A percentile compares a stretch with the other conserved stretches of the same genome.
Evolutionary conservation across 116 monocot species (phyloP).

Genomic region (Papilionanthe hybrid): DNA sequence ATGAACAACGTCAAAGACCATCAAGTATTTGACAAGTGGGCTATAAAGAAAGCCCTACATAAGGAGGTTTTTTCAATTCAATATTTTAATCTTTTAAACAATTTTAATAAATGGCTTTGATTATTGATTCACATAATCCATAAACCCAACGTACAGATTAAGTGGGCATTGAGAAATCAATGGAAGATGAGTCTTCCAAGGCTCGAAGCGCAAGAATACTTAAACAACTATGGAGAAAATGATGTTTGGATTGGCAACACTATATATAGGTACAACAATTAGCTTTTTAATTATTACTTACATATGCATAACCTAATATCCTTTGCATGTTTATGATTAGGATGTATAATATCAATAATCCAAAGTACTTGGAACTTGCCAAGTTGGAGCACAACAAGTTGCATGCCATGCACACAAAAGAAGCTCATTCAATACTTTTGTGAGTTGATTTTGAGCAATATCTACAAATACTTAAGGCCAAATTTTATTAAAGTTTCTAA

Average conservation of each 20-base stretch:
- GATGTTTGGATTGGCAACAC: conserved; percentile 32
- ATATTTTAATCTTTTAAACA: not conserved
- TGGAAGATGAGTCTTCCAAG: conserved; percentile 21
- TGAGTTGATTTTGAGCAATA: conserved; percentile 8
- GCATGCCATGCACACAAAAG: conserved; percentile 17
- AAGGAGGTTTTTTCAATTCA: conserved; percentile 13
- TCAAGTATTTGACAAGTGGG: conserved; percentile 22
- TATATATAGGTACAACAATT: conserved; percentile 7
- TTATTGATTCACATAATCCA: not conserved
- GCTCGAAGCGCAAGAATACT: conserved; percentile 20
- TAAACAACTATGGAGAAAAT: conserved; percentile 18
- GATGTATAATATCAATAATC: conserved; percentile 30
- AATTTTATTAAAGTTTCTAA: not conserved
- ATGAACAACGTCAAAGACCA: conserved; percentile 2
- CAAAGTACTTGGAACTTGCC: conserved; percentile 30
- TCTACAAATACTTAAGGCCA: not conserved
- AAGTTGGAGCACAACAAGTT: conserved; percentile 24
- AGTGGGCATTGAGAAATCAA: conserved; percentile 10
- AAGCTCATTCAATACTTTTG: conserved; percentile 21
- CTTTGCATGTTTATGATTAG: conserved; percentile 10
- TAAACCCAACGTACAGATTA: conserved; percentile 7
- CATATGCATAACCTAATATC: not conserved
- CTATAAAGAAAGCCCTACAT: conserved; percentile 21
- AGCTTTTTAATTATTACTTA: not conserved
- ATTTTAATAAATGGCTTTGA: not conserved